A percentile compares a stretch with the other conserved stretches of the same genome.
These are phyloP conservation scores for Taphrina communis DNA, from an alignment of 1,139 yeast species.

Conservation along the genomic window DNA sequence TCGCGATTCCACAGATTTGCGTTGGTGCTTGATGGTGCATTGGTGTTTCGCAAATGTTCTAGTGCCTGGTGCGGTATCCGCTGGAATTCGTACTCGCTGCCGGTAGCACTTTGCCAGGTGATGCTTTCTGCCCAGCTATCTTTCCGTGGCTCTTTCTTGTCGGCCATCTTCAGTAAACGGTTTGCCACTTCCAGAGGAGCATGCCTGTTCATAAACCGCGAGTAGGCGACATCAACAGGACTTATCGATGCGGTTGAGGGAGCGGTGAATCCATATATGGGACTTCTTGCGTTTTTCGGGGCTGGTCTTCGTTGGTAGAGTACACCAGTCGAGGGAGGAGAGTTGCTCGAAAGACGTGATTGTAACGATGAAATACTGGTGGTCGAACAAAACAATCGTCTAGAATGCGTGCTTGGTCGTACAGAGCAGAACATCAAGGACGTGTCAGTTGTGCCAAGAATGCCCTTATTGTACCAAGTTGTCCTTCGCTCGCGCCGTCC, in stretches of 20 bases:
- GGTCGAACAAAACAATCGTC: conserved; percentile 17
- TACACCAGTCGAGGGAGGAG: conserved; percentile 21
- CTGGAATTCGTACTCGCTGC: conserved; percentile 28
- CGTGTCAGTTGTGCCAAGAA: not conserved
- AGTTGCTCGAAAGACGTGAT: conserved; percentile 20
- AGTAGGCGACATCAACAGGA: conserved; percentile 36
- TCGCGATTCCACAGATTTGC: conserved; percentile 31
- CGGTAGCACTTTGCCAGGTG: conserved; percentile 38
- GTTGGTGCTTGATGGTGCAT: conserved; percentile 18
- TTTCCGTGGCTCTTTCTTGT: conserved; percentile 23
- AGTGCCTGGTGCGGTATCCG: conserved; percentile 35
- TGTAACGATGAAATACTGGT: conserved; percentile 12
- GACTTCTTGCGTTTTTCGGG: conserved; percentile 15
- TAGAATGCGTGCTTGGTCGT: conserved; percentile 19
- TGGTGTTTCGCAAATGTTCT: not conserved
- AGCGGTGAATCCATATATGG: conserved; percentile 28
- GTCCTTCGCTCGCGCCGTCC: too few species aligned
- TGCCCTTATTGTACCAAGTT: not conserved
- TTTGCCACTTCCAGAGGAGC: conserved; percentile 38
- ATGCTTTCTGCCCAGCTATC: conserved; percentile 25
- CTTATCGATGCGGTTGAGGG: conserved; percentile 32
- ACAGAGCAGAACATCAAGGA: conserved; percentile 18
- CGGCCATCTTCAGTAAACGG: conserved; percentile 27
- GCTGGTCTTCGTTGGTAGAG: conserved; percentile 21
- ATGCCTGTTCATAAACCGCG: conserved; percentile 37